Percentiles rank a stretch among this genome's conserved stretches.
These are phyloP conservation scores for Pseudogymnoascus sp. DNA, from an alignment of 2,329 filamentous ascomycete species.

Conservation along the genomic window DNA sequence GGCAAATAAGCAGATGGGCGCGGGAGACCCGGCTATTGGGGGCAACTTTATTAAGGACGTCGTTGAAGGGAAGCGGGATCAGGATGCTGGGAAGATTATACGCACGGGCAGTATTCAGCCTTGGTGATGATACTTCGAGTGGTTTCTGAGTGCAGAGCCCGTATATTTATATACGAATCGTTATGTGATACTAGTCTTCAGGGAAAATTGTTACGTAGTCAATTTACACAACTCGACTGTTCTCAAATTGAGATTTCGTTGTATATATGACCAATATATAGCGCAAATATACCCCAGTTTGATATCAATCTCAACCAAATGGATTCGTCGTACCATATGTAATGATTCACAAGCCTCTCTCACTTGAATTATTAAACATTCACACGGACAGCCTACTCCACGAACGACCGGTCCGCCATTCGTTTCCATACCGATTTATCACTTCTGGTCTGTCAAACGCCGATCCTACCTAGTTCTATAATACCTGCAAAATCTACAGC, in stretches of 20 bases:
- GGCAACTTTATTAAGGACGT: conserved; percentile 33
- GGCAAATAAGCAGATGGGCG: conserved; percentile 22
- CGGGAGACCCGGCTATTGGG: conserved; percentile 29
- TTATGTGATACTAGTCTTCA: neutral
- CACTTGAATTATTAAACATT: no score
- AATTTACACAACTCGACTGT: neutral
- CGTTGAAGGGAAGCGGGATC: conserved; percentile 34
- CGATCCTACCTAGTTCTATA: no score
- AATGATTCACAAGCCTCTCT: no score
- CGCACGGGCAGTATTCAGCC: conserved; percentile 16
- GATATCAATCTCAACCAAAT: neutral
- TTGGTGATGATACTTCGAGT: conserved; percentile 13
- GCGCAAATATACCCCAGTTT: neutral
- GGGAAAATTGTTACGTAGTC: neutral
- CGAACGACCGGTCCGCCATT: no score
- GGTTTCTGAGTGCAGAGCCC: neutral
- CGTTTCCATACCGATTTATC: no score
- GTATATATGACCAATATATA: neutral
- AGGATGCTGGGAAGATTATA: conserved; percentile 32
- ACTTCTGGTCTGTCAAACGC: no score
- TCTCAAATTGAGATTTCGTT: neutral
- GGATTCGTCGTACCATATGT: neutral
- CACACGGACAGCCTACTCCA: no score
- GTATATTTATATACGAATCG: neutral
- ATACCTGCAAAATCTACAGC: no score